phyloP scores from a whole-genome alignment of 2,329 filamentous ascomycete genomes.

The Microsporum ferrugineum region DNA sequence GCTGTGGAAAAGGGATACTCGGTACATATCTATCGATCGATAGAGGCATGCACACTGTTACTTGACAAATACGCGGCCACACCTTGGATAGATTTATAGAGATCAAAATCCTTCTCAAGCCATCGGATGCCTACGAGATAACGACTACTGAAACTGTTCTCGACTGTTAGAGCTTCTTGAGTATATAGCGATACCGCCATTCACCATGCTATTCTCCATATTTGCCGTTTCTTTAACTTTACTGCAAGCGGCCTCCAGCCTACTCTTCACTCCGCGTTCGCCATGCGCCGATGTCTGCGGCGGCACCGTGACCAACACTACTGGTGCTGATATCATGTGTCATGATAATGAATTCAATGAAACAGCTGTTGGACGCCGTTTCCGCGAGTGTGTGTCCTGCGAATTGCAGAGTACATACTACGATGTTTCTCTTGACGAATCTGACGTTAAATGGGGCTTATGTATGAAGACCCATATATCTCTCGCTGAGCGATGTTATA shows the following conservation, averaged over 20 bases:
- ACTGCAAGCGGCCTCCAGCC: slow-evolving; percentile 14
- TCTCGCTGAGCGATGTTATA: neutral
- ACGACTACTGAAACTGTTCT: neutral
- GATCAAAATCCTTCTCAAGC: neutral
- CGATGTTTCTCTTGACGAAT: slow-evolving; percentile 25
- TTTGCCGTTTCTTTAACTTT: neutral
- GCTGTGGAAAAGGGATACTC: neutral
- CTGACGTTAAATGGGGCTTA: slow-evolving; percentile 37
- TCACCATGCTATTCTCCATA: slow-evolving; percentile 1
- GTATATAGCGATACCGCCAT: neutral
- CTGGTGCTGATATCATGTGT: slow-evolving; percentile 33
- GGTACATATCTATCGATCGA: neutral
- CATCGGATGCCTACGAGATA: neutral
- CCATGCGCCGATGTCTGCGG: slow-evolving; percentile 29
- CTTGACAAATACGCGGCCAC: neutral
- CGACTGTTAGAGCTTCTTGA: neutral
- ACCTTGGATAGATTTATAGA: neutral
- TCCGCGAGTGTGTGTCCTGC: slow-evolving; percentile 33
- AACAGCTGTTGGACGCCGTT: slow-evolving; percentile 25
- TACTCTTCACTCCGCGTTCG: slow-evolving; percentile 27
- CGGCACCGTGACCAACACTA: slow-evolving; percentile 25
- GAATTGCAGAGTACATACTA: slow-evolving; percentile 30
- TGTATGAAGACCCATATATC: slow-evolving; percentile 22
- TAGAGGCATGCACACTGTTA: neutral
- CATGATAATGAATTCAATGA: slow-evolving; percentile 27